These are phyloP conservation scores for Exophiala oligosperma DNA, from an alignment of 2,329 filamentous ascomycete genomes.

Conservation along the genomic window DNA sequence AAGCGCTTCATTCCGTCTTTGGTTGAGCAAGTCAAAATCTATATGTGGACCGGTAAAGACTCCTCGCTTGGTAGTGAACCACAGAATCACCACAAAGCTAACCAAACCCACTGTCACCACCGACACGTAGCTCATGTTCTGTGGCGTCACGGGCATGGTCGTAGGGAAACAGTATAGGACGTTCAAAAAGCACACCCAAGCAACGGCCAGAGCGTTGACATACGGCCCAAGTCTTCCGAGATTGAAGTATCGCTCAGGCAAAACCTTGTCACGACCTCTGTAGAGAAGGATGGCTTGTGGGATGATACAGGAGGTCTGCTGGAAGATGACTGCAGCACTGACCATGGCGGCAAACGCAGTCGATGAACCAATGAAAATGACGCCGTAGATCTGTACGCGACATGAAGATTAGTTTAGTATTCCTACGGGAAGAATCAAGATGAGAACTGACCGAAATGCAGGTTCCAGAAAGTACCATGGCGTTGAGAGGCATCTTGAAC, in stretches of 20 bases:
- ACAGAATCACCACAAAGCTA: not conserved
- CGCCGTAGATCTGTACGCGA: slow-evolving; percentile 1
- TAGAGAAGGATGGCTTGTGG: slow-evolving; percentile 29
- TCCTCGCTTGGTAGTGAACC: not conserved
- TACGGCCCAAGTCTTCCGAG: slow-evolving; percentile 30
- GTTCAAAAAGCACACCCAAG: slow-evolving; percentile 30
- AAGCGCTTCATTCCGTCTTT: too few relatives aligned
- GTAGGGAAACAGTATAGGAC: slow-evolving; percentile 36
- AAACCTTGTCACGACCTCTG: slow-evolving; percentile 1
- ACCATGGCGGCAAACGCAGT: slow-evolving; percentile 41
- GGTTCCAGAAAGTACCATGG: slow-evolving; percentile 21
- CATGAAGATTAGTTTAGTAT: too few relatives aligned
- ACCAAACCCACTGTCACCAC: slow-evolving; percentile 4
- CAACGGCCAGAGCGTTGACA: slow-evolving; percentile 35
- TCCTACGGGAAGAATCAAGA: too few relatives aligned
- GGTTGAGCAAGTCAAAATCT: too few relatives aligned
- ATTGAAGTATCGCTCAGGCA: slow-evolving; percentile 5
- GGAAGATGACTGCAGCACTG: slow-evolving; percentile 37
- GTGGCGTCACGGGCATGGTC: slow-evolving; percentile 31
- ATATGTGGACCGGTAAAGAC: not conserved
- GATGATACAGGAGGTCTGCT: slow-evolving; percentile 41
- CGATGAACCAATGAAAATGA: slow-evolving; percentile 41
- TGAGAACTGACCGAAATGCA: slow-evolving; percentile 14
- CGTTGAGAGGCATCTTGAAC: slow-evolving; percentile 28
- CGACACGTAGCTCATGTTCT: slow-evolving; percentile 37